phyloP scores from a whole-genome alignment of 208 protist genomes.

The Leishmania aethiopica region DNA sequence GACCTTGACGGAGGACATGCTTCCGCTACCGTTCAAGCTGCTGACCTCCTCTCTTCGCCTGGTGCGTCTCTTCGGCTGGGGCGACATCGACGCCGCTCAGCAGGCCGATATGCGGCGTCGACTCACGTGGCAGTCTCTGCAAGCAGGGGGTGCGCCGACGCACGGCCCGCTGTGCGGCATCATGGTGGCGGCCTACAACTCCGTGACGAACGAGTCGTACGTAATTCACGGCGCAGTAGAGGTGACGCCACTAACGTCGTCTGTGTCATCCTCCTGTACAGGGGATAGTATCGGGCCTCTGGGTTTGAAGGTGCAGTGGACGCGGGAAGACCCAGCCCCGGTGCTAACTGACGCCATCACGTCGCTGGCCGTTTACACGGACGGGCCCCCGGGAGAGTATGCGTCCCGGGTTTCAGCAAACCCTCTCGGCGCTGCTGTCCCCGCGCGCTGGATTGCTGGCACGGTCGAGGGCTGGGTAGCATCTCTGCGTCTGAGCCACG shows the following conservation, averaged over 20 bases:
- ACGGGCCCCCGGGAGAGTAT: constrained; percentile 4
- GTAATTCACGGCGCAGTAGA: constrained; percentile 37
- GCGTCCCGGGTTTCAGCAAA: constrained; percentile 6
- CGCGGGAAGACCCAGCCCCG: constrained; percentile 26
- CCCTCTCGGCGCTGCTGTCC: constrained; percentile 50
- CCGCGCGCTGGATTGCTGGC: constrained; percentile 56
- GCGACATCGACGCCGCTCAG: constrained; percentile 38
- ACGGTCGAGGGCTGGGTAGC: constrained; percentile 72
- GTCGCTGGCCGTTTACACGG: constrained; percentile 30
- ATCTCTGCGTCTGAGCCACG: constrained; percentile 17
- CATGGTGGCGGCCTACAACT: constrained; percentile 64
- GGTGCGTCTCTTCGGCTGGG: constrained; percentile 74
- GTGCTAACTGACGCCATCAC: constrained; percentile 64
- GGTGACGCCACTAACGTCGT: constrained; percentile 15
- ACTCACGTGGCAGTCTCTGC: constrained; percentile 31
- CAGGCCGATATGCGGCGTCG: constrained; percentile 31
- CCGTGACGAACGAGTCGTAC: constrained; percentile 45
- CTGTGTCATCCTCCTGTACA: not conserved
- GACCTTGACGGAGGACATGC: constrained; percentile 42
- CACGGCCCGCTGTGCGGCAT: constrained; percentile 40
- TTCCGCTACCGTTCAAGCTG: constrained; percentile 61
- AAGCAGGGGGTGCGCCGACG: constrained; percentile 11
- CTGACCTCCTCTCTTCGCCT: constrained; percentile 82
- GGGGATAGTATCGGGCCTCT: not conserved
- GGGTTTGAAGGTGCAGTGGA: constrained; percentile 28